Evolutionary conservation across 1,284 basidiomycete species (phyloP), one percentile per base, ranked within the genome.

Genomic region (Ustilago lituana): DNA sequence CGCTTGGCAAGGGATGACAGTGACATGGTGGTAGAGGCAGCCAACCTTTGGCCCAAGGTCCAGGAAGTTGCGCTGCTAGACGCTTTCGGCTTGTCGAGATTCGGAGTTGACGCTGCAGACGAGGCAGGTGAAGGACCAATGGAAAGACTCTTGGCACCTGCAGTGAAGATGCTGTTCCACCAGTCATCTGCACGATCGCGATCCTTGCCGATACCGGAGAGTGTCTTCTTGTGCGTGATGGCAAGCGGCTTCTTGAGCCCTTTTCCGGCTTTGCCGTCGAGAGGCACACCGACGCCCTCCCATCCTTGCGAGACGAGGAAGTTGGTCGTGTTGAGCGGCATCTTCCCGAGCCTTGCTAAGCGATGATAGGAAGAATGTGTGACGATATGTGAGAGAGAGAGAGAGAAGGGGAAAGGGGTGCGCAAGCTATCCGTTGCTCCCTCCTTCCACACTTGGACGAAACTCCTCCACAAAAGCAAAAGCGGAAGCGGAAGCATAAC

Each of bases 161-260:
- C 71, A 6, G 78, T 76, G 47, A 80, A 82, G 33, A 82, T 70
- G 48, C 77, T 77, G 50, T 82, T 79, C 80, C 80, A 82, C 80
- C 80, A 82, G 31, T 82, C 80, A 22, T 77, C 71, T 5, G 79
- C 79, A 10, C 80, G 57, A 35, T 82, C 80, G 23, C 80, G 55
- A 41, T 82, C 74, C 50, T 78, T 77, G 36, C 80, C 80, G 5
- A 82, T 59, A 14, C 80, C 80, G 17, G 67, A 69, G 15, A 82
- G 68, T 26, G 70, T 75, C 19, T 76, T 72, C 37, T 78, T 80
- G 45, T 74, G 72, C 3, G 76, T 71, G 29, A 82, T 77, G n/a
- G 71, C 65, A 19, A 82, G 60, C 4, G 80, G 79, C 52, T 79
- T 80, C 45, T 78, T 79, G n/a, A 80, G 73, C 23, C 78, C 80